phyloP scores from a whole-genome alignment of 2,329 filamentous ascomycete genomes.

The Colletotrichum gloeosporioides region DNA sequence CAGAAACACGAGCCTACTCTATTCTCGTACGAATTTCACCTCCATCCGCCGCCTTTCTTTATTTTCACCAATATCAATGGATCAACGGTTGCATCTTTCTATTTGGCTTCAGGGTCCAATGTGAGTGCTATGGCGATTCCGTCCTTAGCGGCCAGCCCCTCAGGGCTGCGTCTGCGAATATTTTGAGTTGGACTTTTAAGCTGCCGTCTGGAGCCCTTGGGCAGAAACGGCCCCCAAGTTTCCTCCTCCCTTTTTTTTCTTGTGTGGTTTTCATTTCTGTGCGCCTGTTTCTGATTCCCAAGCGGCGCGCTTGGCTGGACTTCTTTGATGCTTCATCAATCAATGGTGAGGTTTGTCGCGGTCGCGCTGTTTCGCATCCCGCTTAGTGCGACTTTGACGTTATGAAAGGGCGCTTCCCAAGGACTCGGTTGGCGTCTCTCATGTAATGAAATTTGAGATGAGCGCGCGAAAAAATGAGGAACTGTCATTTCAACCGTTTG shows the following conservation, averaged over 20 bases:
- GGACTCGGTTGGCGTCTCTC: not conserved
- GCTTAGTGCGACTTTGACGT: not conserved
- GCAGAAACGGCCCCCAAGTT: constrained; percentile 9
- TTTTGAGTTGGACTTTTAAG: not conserved
- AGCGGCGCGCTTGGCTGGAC: not conserved
- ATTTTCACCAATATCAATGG: not conserved
- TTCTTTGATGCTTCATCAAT: not conserved
- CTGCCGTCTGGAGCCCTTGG: not conserved
- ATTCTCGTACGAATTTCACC: constrained; percentile 8
- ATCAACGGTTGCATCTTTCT: not conserved
- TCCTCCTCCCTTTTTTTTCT: not conserved
- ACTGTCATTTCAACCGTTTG: not conserved
- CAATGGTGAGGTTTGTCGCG: not conserved
- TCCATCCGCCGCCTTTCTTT: not conserved
- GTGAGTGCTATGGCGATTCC: not conserved
- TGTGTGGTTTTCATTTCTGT: not conserved
- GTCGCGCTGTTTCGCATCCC: not conserved
- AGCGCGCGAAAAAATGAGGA: not conserved
- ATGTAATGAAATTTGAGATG: not conserved
- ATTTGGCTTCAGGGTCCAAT: not conserved
- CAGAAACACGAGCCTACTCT: constrained; percentile 17
- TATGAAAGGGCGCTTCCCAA: not conserved
- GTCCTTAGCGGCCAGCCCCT: not conserved
- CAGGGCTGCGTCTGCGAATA: not conserved
- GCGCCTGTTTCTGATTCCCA: not conserved